Evolutionary conservation across 768 basidiomycete genomes (phyloP), one percentile per base, ranked within the genome.

Genomic region (Lactarius quietus): DNA sequence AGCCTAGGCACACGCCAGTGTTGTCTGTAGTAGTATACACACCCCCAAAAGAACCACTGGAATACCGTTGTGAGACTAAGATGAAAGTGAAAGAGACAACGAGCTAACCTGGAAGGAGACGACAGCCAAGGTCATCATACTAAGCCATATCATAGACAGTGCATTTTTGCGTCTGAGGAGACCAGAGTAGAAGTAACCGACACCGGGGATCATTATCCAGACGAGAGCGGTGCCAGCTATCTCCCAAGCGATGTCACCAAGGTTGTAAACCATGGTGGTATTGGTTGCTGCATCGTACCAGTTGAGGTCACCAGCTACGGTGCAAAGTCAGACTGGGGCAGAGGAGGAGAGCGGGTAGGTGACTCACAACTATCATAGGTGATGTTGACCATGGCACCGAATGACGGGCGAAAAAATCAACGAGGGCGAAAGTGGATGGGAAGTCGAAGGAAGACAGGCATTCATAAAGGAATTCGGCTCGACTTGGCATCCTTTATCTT

Each of bases 21-120:
- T 26, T 26, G 20, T 35, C 7, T 5, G 14, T 39, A 38, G 14
- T 39, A 38, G 7, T 7, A 35, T 3, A 56, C 71, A 66, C 39
- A 72, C 68, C 95, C 95, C 95, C 95, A 97, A 82, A 96, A 95
- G 81, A 93, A 95, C 93, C 93, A 95, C 89, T 94, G 68, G 85
- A 67, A 18, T 65, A 66, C 36, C 9, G 43, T 6, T 38, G 28
- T 72, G 23, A 70, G 70, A 45, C n/a, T 52, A 35, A 7, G 9
- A 26, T 35, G 52, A 54, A 33, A 54, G 29, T 33, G 3, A 26
- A 12, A 17, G 2, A 15, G 45, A 53, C 38, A 20, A 29, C 17
- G 45, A 9, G 45, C 59, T 41, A 66, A 92, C 92, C 81, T 93
- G 89, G 79, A 94, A 93, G 5, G 88, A 88, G 36, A 93, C 90